phyloP scores from a whole-genome alignment of 2,329 filamentous ascomycete species.

The Aplosporella prunicola region DNA sequence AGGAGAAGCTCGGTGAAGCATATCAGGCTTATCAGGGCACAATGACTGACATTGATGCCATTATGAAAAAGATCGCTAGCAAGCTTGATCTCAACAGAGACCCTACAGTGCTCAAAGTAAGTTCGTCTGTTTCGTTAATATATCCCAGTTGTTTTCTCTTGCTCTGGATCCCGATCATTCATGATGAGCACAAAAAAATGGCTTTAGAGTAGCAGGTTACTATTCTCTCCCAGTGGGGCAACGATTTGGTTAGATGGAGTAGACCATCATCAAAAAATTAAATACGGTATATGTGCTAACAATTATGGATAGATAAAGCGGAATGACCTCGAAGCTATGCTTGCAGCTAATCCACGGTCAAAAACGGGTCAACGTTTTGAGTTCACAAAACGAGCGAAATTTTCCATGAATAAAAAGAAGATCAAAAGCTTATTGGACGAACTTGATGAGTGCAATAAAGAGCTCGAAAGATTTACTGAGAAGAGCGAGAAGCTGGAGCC shows the following conservation, averaged over 20 bases:
- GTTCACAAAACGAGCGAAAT: slow-evolving; percentile 25
- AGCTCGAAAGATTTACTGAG: slow-evolving; percentile 29
- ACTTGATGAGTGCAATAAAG: slow-evolving; percentile 29
- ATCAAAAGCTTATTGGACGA: slow-evolving; percentile 27
- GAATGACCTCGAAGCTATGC: slow-evolving; percentile 27
- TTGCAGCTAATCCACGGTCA: slow-evolving; percentile 22
- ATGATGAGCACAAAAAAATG: too few relatives aligned
- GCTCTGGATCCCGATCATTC: too few relatives aligned
- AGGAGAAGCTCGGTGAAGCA: slow-evolving; percentile 25
- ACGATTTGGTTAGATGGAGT: too few relatives aligned
- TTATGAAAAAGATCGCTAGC: slow-evolving; percentile 26
- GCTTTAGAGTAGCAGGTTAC: too few relatives aligned
- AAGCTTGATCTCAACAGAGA: slow-evolving; percentile 28
- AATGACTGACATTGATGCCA: slow-evolving; percentile 26
- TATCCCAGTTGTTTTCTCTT: slow-evolving; percentile 5
- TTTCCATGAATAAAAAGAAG: slow-evolving; percentile 29
- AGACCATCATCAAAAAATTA: too few relatives aligned
- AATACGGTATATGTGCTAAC: too few relatives aligned
- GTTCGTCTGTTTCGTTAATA: slow-evolving; percentile 1
- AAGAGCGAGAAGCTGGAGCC: slow-evolving; percentile 29
- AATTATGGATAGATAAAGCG: too few relatives aligned
- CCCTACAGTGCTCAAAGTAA: slow-evolving; percentile 17
- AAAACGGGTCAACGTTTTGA: slow-evolving; percentile 24
- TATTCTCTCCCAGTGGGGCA: too few relatives aligned
- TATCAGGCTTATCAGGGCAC: slow-evolving; percentile 27